phyloP scores from a whole-genome alignment of 1,284 basidiomycete genomes.

The Ustilago loliicola region DNA sequence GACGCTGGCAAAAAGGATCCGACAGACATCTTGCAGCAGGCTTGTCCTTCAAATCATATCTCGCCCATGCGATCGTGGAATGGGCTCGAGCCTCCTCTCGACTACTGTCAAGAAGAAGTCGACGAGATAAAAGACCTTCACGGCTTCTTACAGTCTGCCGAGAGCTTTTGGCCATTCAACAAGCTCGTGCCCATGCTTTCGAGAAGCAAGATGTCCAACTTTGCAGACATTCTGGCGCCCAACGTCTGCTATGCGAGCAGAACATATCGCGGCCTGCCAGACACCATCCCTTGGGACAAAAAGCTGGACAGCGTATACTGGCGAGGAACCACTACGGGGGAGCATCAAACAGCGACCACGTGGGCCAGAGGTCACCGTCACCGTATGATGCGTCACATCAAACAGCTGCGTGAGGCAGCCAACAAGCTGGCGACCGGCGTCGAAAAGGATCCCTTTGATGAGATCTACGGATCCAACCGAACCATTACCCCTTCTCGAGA shows the following conservation, averaged over 20 bases:
- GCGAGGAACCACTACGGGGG: conserved; percentile 34
- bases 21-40: conserved; percentile 10
- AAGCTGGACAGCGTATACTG: conserved; percentile 38
- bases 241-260: conserved; percentile 33
- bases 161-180: conserved; percentile 26
- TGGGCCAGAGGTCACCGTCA: conserved; percentile 47
- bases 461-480: conserved; percentile 9
- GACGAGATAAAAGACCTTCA: conserved; percentile 20
- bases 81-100: conserved; percentile 24
- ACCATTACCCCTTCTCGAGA: conserved; percentile 26
- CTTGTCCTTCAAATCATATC: conserved; percentile 38
- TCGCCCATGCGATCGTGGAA: conserved; percentile 17
- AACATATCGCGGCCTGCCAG: conserved; percentile 22
- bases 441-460: conserved; percentile 33
- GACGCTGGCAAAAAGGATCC: conserved; percentile 10
- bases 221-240: conserved; percentile 41
- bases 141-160: conserved; percentile 37
- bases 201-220: conserved; percentile 40
- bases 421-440: conserved; percentile 23
- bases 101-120: conserved; percentile 29
- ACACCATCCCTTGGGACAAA: conserved; percentile 22
- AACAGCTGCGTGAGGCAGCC: conserved; percentile 44
- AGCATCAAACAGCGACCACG: conserved; percentile 13
- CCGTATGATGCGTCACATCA: conserved; percentile 38
- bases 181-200: conserved; percentile 38